Percentiles rank a stretch among this genome's conserved stretches.
These are phyloP conservation scores for Mortierella sp. DNA, from an alignment of 371 early-diverging fungal genomes.

Conservation along the genomic window DNA sequence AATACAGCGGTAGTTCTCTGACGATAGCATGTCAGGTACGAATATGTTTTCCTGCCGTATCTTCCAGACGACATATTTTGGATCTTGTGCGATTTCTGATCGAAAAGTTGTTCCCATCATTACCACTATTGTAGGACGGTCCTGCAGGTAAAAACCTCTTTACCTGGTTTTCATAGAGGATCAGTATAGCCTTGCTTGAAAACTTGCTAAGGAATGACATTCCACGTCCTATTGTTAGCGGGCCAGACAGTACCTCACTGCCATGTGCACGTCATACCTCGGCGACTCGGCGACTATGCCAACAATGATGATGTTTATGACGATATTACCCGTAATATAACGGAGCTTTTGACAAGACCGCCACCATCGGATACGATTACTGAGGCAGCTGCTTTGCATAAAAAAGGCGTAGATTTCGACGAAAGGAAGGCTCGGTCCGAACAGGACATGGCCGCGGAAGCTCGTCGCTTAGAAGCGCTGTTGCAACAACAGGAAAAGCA, in stretches of 20 bases:
- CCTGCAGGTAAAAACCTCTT: constrained; percentile 24
- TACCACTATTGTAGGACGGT: constrained; percentile 31
- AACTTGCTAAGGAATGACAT: neutral
- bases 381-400: neutral
- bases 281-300: constrained; percentile 81
- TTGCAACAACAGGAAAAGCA: constrained; percentile 54
- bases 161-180: too few species aligned
- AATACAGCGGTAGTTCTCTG: constrained; percentile 75
- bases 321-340: constrained; percentile 71
- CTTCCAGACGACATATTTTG: too few species aligned
- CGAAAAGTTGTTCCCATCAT: too few species aligned
- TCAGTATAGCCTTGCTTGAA: too few species aligned
- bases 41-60: too few species aligned
- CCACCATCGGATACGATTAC: too few species aligned
- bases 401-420: constrained; percentile 74
- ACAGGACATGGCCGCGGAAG: constrained; percentile 86
- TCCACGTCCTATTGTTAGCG: too few species aligned
- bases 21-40: constrained; percentile 85
- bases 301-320: constrained; percentile 93
- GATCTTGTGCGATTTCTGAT: too few species aligned
- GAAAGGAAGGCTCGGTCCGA: constrained; percentile 74
- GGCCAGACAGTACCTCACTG: constrained; percentile 96
- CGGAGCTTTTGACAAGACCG: constrained; percentile 45
- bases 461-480: constrained; percentile 63
- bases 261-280: constrained; percentile 95